Conservation (phyloP, 495 filamentous ascomycete genomes). For the Tuber magnatum region DNA sequence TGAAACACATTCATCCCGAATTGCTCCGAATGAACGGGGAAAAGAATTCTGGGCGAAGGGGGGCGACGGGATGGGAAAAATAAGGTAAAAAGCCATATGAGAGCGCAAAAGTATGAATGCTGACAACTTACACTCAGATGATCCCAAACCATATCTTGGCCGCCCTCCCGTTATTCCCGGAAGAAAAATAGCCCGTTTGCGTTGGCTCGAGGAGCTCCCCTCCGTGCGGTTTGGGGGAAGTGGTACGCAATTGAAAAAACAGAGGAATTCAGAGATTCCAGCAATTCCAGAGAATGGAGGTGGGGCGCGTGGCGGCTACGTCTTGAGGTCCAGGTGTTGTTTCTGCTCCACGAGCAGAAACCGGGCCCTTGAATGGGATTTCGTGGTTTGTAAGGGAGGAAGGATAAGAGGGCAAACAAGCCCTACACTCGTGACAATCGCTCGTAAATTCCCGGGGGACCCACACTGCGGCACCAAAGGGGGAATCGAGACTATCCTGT, state of each 20-base stretch:
- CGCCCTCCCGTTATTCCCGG: conserved; percentile 7
- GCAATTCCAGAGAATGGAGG: not conserved
- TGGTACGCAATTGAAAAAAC: conserved; percentile 8
- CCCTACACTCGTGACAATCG: not conserved
- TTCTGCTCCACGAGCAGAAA: conserved; percentile 7
- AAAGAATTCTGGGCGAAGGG: not conserved
- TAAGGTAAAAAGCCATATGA: conserved; percentile 5
- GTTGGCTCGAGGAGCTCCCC: conserved; percentile 13
- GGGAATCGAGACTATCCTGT: conserved; percentile 9
- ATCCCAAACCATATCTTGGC: conserved; percentile 26
- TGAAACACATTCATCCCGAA: not conserved
- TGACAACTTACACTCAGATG: conserved; percentile 30
- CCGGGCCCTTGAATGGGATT: conserved; percentile 6
- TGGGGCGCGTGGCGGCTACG: not conserved
- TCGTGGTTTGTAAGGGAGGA: conserved; percentile 1
- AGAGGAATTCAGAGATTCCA: conserved; percentile 6
- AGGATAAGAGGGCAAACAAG: conserved; percentile 8
- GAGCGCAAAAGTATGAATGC: not conserved
- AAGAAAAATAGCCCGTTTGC: not conserved
- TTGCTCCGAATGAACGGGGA: not conserved
- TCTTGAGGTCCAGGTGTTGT: conserved; percentile 1
- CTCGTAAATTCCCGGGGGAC: not conserved
- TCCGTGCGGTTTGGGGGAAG: not conserved
- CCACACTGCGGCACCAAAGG: not conserved
- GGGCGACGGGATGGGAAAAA: not conserved